These are phyloP conservation scores for Chlorella sp. DNA, from an alignment of 139 green algal genomes.

Conservation along the genomic window DNA sequence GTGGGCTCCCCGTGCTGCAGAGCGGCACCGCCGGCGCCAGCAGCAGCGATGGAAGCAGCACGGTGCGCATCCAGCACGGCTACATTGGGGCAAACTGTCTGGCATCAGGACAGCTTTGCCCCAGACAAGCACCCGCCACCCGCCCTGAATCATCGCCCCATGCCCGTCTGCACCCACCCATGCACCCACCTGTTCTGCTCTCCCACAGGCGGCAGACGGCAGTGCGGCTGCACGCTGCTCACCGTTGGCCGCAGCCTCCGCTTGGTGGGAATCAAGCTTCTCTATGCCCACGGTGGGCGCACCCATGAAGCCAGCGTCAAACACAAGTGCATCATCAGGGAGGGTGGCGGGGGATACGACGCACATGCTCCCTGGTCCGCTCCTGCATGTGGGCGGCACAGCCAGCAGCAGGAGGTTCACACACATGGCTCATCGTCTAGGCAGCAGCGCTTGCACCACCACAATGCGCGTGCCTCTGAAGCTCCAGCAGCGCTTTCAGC, in stretches of 20 bases:
- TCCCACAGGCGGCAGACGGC: no score
- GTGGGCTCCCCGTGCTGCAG: not conserved
- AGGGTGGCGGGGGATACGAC: slow-evolving; percentile 16
- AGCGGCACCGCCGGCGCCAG: not conserved
- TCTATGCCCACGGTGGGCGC: slow-evolving; percentile 52
- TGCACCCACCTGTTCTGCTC: no score
- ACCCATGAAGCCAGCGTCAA: slow-evolving; percentile 48
- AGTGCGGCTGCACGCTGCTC: no score
- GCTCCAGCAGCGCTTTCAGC: slow-evolving; percentile 34
- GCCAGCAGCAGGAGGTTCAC: not conserved
- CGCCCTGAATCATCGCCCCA: no score
- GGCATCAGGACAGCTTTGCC: no score
- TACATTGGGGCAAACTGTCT: no score
- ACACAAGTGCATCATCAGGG: slow-evolving; percentile 28
- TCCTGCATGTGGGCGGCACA: not conserved
- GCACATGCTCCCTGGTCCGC: slow-evolving; percentile 10
- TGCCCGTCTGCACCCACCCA: no score
- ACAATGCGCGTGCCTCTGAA: not conserved
- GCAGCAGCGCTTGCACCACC: not conserved
- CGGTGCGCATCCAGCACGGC: not conserved
- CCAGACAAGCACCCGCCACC: no score
- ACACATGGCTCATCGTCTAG: not conserved
- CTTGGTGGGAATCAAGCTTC: slow-evolving; percentile 46
- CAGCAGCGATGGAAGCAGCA: not conserved
- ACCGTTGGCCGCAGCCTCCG: slow-evolving; percentile 27